A percentile compares a stretch with the other conserved stretches of the same genome.
These are phyloP conservation scores for Perkinsus chesapeaki DNA, from an alignment of 169 alveolate species.

Conservation along the genomic window DNA sequence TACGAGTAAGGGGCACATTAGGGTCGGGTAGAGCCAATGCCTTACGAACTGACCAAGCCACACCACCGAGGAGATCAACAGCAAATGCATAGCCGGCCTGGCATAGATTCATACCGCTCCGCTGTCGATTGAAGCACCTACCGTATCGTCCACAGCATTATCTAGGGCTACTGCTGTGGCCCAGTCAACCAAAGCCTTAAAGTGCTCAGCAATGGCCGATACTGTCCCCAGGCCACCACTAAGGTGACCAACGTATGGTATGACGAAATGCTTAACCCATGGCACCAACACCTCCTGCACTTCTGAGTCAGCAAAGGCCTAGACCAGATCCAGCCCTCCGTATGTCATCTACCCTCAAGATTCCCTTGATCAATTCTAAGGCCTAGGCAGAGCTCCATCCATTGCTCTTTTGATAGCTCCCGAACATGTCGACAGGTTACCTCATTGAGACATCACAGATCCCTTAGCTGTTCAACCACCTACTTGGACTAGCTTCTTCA, in stretches of 20 bases:
- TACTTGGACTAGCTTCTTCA: background rate
- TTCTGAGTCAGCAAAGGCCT: background rate
- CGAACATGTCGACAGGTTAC: background rate
- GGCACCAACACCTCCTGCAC: background rate
- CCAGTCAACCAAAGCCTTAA: background rate
- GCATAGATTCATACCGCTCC: background rate
- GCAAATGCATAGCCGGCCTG: background rate
- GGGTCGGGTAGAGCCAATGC: background rate
- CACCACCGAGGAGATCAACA: background rate
- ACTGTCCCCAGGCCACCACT: background rate
- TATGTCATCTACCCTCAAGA: background rate
- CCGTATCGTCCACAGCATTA: background rate
- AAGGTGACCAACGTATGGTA: background rate
- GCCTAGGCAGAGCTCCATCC: background rate
- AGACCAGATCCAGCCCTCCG: background rate
- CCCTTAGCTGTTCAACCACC: background rate
- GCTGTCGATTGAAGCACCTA: background rate
- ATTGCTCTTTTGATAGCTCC: background rate
- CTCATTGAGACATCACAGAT: background rate
- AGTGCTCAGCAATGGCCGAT: background rate
- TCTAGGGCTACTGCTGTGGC: background rate
- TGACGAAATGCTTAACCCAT: background rate
- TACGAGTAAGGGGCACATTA: background rate
- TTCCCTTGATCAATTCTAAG: background rate
- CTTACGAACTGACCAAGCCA: background rate